Base-by-base conservation (phyloP, 768 basidiomycete genomes). In the Candolleomyces aberdarensis region DNA sequence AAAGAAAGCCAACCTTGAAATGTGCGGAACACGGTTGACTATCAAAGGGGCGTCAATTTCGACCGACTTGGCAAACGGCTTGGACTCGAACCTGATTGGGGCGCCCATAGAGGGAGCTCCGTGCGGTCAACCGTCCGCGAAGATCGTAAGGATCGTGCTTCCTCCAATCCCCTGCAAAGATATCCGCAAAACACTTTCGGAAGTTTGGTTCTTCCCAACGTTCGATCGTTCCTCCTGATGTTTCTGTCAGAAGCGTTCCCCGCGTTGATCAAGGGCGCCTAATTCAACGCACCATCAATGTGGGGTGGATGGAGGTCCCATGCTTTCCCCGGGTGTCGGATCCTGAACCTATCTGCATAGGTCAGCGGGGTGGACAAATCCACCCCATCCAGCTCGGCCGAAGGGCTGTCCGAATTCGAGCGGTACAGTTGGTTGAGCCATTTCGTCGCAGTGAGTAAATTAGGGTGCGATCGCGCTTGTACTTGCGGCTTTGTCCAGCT, bases 1-100 rank as follows among this genome's bases (percentile, higher is more conserved):
- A 88, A 76, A 1, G 88, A 80, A 14, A 89, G 70, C 90, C 89
- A 92, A n/a, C 89, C 89, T 66, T 91, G 90, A 76, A 87, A 92
- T 3, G 86, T 84, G 56, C 83, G 75, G 67, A 85, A 84, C 7
- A 84, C 76, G 59, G 71, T 83, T 22, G 81, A 78, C 71, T 81
- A 11, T 36, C 36, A 36, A 7, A 36, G 36, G 36, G 11, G 36
- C 36, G 36, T 36, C 36, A 36, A 36, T 36, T 36, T 36, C 36
- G 8, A 11, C 36, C 36, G 36, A 61, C 3, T 43, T 62, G 48
- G 29, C 51, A 56, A 62, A 65, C 22, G 46, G 9, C 46, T 47
- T 47, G 46, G 46, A 22, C 46, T 8, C 20, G 11, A 36, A 47
- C 46, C 46, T 61, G 60, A 32, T 43, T 61, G 29, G 80, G 78